phyloP scores from a whole-genome alignment of 495 filamentous ascomycete genomes.

The Patellaria atrata region DNA sequence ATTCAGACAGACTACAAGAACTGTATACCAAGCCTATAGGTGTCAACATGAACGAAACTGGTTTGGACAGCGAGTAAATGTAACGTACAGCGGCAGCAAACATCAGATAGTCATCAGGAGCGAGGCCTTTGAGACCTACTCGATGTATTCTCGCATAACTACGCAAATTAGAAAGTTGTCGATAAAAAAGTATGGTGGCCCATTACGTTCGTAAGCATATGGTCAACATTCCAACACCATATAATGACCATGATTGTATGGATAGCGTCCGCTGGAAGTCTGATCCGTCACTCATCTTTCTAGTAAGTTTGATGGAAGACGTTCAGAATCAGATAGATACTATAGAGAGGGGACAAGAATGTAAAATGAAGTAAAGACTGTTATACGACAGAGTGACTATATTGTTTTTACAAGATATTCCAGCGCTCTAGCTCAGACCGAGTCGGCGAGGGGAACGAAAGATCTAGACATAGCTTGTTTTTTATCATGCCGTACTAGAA shows the following conservation, averaged over 20 bases:
- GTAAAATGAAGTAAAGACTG: no score
- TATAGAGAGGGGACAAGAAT: no score
- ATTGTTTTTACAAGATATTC: no score
- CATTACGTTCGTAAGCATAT: conserved; percentile 15
- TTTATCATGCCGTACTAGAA: no score
- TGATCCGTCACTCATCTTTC: no score
- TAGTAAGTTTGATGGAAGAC: no score
- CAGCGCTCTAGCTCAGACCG: no score
- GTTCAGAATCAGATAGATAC: no score
- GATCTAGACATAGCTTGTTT: no score
- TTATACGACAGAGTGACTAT: no score
- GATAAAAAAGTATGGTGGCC: no score
- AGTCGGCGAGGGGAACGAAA: no score
- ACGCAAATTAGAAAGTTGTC: background rate
- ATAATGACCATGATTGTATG: conserved; percentile 16
- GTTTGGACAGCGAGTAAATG: background rate
- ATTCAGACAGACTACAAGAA: conserved; percentile 38
- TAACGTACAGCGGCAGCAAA: conserved; percentile 30
- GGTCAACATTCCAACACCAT: conserved; percentile 14
- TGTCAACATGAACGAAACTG: background rate
- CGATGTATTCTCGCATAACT: conserved; percentile 37
- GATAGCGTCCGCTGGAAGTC: conserved; percentile 14
- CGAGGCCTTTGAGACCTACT: conserved; percentile 27
- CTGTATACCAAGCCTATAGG: conserved; percentile 30
- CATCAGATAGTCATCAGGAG: conserved; percentile 41